Evolutionary conservation across 495 filamentous ascomycete genomes (phyloP), one percentile per base, ranked within the genome.

Genomic region (Podospora didyma): DNA sequence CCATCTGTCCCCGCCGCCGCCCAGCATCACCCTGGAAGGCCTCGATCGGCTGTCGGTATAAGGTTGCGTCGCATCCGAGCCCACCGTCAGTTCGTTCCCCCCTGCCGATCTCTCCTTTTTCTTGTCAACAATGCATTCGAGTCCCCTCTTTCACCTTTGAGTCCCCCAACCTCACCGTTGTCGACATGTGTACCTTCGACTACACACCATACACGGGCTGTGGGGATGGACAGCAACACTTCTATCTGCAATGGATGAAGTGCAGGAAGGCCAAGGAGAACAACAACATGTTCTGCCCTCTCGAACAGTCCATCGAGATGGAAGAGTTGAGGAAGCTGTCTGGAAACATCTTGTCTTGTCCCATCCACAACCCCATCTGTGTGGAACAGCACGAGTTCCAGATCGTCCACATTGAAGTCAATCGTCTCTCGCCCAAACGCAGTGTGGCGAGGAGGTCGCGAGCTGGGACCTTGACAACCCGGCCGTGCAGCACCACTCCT

Each of bases 161-260:
- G 12, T 14, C n/a, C n/a, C n/a, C 39, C n/a, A 5, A 2, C 39
- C 39, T 35, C 48, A 7, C n/a, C 12, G 48, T 14, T 9, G 23
- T 34, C 62, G 60, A 54, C 14, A 69, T 67, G 66, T 69, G 66
- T 54, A 67, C 62, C 16, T 69, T 63, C 56, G 62, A 63, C 58
- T 69, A 65, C 58, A 69, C 66, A 4, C 64, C 66, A 9, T 69
- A 69, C 51, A 42, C 42, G 14, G 66, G 66, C 41, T 69, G 66
- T 56, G 20, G 21, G 7, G 53, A 53, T 12, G 57, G 56, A 11
- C 22, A 64, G 49, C 64, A 67, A 49, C 66, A 69, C 53, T 69
- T 54, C 55, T 69, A 61, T 49, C 58, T 69, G 53, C 66, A 69
- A 24, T 69, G 66, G 66, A 61, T 69, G 26, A 69, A 69, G 56